These are phyloP conservation scores for Flagelloscypha sp. DNA, from an alignment of 768 basidiomycete genomes.

Conservation along the genomic window DNA sequence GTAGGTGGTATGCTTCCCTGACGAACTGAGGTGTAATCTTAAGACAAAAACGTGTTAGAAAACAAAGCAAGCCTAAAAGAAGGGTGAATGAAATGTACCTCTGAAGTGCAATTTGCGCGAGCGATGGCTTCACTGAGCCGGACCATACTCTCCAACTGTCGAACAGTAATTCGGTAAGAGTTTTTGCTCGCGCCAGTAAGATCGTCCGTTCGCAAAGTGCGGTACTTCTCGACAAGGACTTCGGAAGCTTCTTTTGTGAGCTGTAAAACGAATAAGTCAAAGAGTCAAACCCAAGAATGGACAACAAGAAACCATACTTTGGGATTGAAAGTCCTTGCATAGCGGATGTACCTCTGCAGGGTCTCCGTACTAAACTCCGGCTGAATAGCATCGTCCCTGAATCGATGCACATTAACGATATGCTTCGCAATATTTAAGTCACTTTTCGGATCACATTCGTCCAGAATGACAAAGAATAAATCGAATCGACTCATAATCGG, in stretches of 20 bases:
- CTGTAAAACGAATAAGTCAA: slow-evolving; percentile 30
- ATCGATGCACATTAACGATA: slow-evolving; percentile 96
- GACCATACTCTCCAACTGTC: slow-evolving; percentile 98
- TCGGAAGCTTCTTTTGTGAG: slow-evolving; percentile 90
- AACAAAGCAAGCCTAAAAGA: neutral
- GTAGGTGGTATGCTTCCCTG: slow-evolving; percentile 87
- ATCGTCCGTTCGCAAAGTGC: slow-evolving; percentile 87
- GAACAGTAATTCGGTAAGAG: slow-evolving; percentile 95
- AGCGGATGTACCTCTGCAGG: slow-evolving; percentile 92
- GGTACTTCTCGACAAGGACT: slow-evolving; percentile 91
- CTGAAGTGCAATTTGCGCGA: slow-evolving; percentile 90
- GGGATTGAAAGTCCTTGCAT: slow-evolving; percentile 94
- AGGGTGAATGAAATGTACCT: slow-evolving; percentile 40
- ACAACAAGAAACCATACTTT: slow-evolving; percentile 46
- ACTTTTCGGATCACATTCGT: slow-evolving; percentile 90
- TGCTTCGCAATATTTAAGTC: slow-evolving; percentile 93
- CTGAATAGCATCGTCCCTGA: slow-evolving; percentile 87
- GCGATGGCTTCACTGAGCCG: slow-evolving; percentile 97
- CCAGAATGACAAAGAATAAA: slow-evolving; percentile 94
- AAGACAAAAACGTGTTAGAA: slow-evolving; percentile 1
- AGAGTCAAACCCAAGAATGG: slow-evolving; percentile 1
- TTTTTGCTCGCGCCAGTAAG: slow-evolving; percentile 80
- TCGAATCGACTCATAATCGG: slow-evolving; percentile 99
- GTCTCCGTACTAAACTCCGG: slow-evolving; percentile 98
- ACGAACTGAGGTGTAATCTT: slow-evolving; percentile 93